phyloP scores from a whole-genome alignment of 192 early-diverging fungal genomes.

The Rhizophagus prolifer region DNA sequence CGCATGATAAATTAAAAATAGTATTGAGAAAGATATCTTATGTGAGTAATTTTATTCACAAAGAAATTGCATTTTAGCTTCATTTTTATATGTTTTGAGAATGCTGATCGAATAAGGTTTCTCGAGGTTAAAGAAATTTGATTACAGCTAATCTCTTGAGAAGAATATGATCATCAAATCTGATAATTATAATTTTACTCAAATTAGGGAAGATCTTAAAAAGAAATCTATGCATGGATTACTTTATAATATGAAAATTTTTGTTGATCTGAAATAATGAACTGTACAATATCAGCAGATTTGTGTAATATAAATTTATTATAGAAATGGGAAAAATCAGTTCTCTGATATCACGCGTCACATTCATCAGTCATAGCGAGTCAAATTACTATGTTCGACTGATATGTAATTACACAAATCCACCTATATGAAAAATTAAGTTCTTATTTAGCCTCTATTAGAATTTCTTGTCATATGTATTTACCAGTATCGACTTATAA shows the following conservation, averaged over 20 bases:
- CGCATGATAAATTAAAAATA: not conserved
- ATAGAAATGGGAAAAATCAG: not conserved
- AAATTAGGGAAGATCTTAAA: not conserved
- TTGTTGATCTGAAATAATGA: not conserved
- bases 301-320: not conserved
- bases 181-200: not conserved
- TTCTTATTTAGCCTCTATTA: not conserved
- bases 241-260: not conserved
- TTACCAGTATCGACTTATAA: not conserved
- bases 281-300: not conserved
- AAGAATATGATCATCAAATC: no score
- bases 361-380: not conserved
- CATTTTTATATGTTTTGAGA: not conserved
- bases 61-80: not conserved
- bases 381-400: not conserved
- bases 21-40: not conserved
- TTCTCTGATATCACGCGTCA: no score
- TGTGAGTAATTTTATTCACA: not conserved
- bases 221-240: not conserved
- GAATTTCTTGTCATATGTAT: no score
- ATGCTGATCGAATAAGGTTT: not conserved
- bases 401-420: not conserved
- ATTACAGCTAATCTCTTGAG: no score
- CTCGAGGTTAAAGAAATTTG: no score
- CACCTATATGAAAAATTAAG: not conserved